Conservation (phyloP, 345 rosid species). For the Citrus mangshanensis region DNA sequence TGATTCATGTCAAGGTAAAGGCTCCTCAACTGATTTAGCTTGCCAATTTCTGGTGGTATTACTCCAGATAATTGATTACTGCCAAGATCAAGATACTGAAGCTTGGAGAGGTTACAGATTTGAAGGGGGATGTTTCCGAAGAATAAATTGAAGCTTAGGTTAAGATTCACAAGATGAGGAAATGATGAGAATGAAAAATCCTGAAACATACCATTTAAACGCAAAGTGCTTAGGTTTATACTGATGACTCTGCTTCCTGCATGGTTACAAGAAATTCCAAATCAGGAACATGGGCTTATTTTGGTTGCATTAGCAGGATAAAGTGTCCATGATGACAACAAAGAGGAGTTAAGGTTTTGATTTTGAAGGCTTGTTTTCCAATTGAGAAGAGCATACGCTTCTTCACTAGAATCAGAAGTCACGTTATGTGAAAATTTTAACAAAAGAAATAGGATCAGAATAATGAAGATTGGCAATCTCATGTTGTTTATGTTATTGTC, state of each 20-base stretch:
- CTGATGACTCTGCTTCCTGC: background rate
- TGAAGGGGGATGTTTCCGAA: background rate
- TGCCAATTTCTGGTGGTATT: slow-evolving; percentile 21
- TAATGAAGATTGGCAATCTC: background rate
- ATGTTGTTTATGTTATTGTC: background rate
- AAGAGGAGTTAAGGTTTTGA: background rate
- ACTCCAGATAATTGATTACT: background rate
- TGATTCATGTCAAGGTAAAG: too few relatives aligned
- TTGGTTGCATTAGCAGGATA: background rate
- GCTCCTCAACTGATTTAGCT: background rate
- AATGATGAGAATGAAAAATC: slow-evolving; percentile 22
- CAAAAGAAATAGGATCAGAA: too few relatives aligned
- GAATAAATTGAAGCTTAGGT: slow-evolving; percentile 21
- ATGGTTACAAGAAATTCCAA: slow-evolving; percentile 17
- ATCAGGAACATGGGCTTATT: slow-evolving; percentile 9
- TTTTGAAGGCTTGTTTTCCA: background rate
- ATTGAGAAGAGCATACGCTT: background rate
- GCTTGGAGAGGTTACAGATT: slow-evolving; percentile 18
- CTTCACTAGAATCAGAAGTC: background rate
- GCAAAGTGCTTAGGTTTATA: slow-evolving; percentile 19
- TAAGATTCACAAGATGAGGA: slow-evolving; percentile 20
- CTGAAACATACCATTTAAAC: slow-evolving; percentile 20
- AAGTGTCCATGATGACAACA: background rate
- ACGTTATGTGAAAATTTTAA: background rate
- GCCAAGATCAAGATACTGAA: slow-evolving; percentile 16